Evolutionary conservation across 2,329 filamentous ascomycete species (phyloP).

Genomic region (Microsporum canis): DNA sequence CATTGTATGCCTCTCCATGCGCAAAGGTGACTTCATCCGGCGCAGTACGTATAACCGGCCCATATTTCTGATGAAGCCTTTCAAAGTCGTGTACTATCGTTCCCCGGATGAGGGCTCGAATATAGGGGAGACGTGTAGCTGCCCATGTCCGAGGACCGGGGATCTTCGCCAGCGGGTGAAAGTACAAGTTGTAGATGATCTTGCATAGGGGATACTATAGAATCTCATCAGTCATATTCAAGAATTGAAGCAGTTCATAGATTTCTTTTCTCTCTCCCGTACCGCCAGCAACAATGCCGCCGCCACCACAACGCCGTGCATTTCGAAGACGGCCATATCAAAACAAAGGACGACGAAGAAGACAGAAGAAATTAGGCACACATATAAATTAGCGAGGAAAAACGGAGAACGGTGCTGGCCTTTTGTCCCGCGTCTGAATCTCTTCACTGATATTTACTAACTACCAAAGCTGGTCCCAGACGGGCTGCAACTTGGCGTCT

Average conservation of each 20-base stretch:
- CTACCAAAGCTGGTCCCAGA: neutral
- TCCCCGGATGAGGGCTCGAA: slow-evolving; percentile 11
- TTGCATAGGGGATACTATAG: neutral
- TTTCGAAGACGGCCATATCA: neutral
- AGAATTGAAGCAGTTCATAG: no score
- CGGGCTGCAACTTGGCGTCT: neutral
- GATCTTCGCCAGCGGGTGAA: slow-evolving; percentile 18
- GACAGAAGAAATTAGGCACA: neutral
- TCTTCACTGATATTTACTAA: neutral
- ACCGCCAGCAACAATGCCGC: neutral
- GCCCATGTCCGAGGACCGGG: slow-evolving; percentile 16
- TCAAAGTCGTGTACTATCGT: slow-evolving; percentile 17
- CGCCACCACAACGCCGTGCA: neutral
- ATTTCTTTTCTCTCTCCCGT: neutral
- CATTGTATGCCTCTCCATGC: slow-evolving; percentile 19
- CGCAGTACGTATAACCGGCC: slow-evolving; percentile 22
- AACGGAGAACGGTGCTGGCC: neutral
- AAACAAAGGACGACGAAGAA: neutral
- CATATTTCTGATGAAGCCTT: slow-evolving; percentile 21
- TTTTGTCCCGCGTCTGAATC: neutral
- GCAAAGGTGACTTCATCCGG: slow-evolving; percentile 21
- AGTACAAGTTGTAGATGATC: slow-evolving; percentile 18
- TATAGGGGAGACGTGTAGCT: slow-evolving; percentile 14
- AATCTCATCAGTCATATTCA: neutral
- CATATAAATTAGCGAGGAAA: neutral